A percentile compares a stretch with the other conserved stretches of the same genome.
These are phyloP conservation scores for Iris macrosiphon DNA, from an alignment of 106 monocot genomes.

Conservation along the genomic window DNA sequence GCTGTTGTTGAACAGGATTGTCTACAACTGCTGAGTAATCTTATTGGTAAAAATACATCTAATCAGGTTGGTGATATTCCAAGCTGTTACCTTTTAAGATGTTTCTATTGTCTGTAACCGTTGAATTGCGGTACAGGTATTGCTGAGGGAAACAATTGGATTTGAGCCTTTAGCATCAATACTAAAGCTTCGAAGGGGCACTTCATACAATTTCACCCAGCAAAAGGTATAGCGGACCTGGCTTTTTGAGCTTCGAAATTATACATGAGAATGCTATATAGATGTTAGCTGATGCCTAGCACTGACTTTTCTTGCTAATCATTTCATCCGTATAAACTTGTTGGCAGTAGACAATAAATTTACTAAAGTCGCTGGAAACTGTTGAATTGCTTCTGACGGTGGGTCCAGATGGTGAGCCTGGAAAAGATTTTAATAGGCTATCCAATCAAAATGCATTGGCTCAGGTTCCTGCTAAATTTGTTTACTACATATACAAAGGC, in stretches of 20 bases:
- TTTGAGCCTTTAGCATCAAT: constrained; percentile 83
- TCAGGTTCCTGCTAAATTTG: constrained; percentile 41
- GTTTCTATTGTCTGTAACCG: too few species aligned
- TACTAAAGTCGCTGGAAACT: constrained; percentile 85
- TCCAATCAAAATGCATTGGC: constrained; percentile 76
- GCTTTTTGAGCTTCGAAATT: neutral
- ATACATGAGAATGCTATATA: neutral
- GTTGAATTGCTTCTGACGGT: constrained; percentile 76
- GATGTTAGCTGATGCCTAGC: neutral
- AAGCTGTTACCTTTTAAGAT: too few species aligned
- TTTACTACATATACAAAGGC: neutral
- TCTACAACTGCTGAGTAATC: constrained; percentile 90
- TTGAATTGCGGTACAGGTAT: constrained; percentile 42
- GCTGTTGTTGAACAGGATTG: constrained; percentile 85
- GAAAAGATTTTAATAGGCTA: constrained; percentile 64
- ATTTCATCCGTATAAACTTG: constrained; percentile 13
- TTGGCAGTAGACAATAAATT: constrained; percentile 92
- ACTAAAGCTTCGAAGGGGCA: constrained; percentile 84
- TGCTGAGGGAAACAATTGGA: constrained; percentile 85
- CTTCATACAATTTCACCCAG: constrained; percentile 96
- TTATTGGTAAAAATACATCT: constrained; percentile 77
- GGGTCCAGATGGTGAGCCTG: constrained; percentile 50
- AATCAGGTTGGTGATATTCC: constrained; percentile 87
- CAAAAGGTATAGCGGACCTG: constrained; percentile 61
- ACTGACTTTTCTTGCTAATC: constrained; percentile 2